Evolutionary conservation across 2,329 filamentous ascomycete genomes (phyloP).

Genomic region (Nemania sp.): DNA sequence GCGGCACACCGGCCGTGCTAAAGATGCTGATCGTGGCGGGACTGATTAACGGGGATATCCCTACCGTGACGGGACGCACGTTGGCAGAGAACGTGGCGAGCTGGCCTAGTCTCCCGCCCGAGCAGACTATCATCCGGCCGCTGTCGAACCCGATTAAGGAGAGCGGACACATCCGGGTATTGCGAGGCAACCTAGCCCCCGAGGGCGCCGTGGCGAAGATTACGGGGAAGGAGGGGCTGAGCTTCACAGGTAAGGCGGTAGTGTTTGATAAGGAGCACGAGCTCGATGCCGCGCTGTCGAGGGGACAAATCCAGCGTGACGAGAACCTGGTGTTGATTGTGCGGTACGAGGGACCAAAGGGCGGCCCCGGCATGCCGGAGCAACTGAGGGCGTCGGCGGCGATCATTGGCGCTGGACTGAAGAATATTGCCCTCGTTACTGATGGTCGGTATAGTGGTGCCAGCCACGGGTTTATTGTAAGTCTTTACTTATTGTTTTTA

Average conservation of each 20-base stretch:
- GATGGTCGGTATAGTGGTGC: slow-evolving; percentile 92
- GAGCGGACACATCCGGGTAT: slow-evolving; percentile 88
- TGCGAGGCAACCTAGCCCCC: slow-evolving; percentile 88
- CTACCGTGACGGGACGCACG: slow-evolving; percentile 80
- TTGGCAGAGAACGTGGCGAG: slow-evolving; percentile 77
- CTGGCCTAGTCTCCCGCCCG: slow-evolving; percentile 68
- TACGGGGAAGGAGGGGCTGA: slow-evolving; percentile 90
- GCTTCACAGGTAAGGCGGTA: slow-evolving; percentile 82
- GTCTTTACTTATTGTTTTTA: slow-evolving; percentile 4
- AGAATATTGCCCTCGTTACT: slow-evolving; percentile 89
- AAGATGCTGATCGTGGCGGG: slow-evolving; percentile 79
- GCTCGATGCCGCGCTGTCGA: slow-evolving; percentile 78
- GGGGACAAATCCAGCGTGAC: slow-evolving; percentile 73
- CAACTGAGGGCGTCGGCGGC: slow-evolving; percentile 89
- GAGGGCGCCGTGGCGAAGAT: slow-evolving; percentile 95
- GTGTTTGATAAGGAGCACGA: slow-evolving; percentile 89
- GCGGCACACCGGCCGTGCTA: slow-evolving; percentile 79
- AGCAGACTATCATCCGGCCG: slow-evolving; percentile 85
- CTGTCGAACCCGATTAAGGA: slow-evolving; percentile 79
- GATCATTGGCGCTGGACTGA: slow-evolving; percentile 91
- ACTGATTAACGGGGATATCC: slow-evolving; percentile 76
- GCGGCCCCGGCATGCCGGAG: slow-evolving; percentile 96
- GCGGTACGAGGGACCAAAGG: slow-evolving; percentile 92
- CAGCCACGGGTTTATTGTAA: slow-evolving; percentile 66
- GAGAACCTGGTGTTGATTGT: slow-evolving; percentile 92